Base-by-base conservation (phyloP, 371 early-diverging fungal genomes). In the Apophysomyces ossiformis region DNA sequence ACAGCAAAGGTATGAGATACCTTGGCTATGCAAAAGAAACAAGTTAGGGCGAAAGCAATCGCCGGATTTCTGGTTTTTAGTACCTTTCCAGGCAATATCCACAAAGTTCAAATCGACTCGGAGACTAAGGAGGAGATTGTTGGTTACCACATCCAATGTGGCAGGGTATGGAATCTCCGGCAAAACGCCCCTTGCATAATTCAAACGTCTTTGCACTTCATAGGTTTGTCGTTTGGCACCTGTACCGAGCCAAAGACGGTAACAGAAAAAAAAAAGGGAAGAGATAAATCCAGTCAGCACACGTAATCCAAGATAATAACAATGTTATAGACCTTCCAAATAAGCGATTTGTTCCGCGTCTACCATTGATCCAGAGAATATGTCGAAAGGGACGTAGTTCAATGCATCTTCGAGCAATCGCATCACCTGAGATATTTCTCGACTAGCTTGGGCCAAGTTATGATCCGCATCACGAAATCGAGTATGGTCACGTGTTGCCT, bases 151-250 rank as follows among this genome's bases (percentile, higher is more conserved):
- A 60, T 82, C 75, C 35, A 79, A 59, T 18, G 72, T 69, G 32
- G 65, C 75, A 43, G 82, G 77, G 39, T 77, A 66, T 38, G 82
- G 82, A 4, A 82, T 75, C 44, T 82, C 82, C 4, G 82, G 82
- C 43, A 82, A 57, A 5, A 69, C 56, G 16, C 72, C 72, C 7
- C 82, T 70, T 0, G 71, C 77, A 15, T 64, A 26, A 60, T 82
- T 77, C 35, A 82, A 43, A n/a, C 72, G 50, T 35, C 74, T 66
- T 50, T 82, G 79, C 18, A 70, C 70, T 32, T 73, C 75, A 64
- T 69, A 75, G 9, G 71, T 66, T 36, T 68, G 68, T 56, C 69
- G 61, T 46, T 63, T 68, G n/a, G 71, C 63, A 36, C 62, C 74
- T 64, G 38, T 41, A 41, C 13, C 41, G 11, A 7, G 5, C 18